A percentile compares a stretch with the other conserved stretches of the same genome.
These are phyloP conservation scores for Lavandula angustifolia DNA, from an alignment of 257 asterid genomes.

Conservation along the genomic window DNA sequence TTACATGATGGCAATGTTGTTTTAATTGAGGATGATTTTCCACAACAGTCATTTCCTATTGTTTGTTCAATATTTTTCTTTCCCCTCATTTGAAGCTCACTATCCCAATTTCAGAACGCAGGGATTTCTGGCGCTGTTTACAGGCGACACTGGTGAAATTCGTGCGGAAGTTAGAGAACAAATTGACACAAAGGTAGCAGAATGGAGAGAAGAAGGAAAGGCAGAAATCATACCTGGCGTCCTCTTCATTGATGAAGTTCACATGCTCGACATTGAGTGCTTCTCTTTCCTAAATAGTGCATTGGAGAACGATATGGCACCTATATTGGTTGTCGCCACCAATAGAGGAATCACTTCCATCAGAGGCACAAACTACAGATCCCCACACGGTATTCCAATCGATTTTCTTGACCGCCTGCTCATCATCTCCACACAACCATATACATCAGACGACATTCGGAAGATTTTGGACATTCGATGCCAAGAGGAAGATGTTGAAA, in stretches of 20 bases:
- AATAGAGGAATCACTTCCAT: constrained; percentile 90
- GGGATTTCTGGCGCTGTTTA: constrained; percentile 87
- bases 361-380: constrained; percentile 83
- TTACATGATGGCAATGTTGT: too few relatives aligned
- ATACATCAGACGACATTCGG: constrained; percentile 72
- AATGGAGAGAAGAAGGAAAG: constrained; percentile 98
- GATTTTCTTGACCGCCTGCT: constrained; percentile 94
- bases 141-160: constrained; percentile 92
- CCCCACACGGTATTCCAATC: constrained; percentile 86
- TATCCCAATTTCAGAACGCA: constrained; percentile 63
- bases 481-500: constrained; percentile 89
- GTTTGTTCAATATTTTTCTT: too few relatives aligned
- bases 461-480: constrained; percentile 81
- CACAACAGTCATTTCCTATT: too few relatives aligned
- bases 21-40: too few relatives aligned
- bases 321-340: constrained; percentile 91
- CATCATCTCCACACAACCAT: constrained; percentile 91
- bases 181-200: constrained; percentile 94
- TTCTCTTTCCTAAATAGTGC: constrained; percentile 96
- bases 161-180: constrained; percentile 97
- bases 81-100: not conserved
- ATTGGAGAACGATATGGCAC: constrained; percentile 91
- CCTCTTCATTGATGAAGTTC: constrained; percentile 97
- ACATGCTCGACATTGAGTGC: constrained; percentile 97
- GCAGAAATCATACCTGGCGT: constrained; percentile 97